Base-by-base conservation (phyloP, 140 eudicot genomes). In the Bidens hawaiensis region DNA sequence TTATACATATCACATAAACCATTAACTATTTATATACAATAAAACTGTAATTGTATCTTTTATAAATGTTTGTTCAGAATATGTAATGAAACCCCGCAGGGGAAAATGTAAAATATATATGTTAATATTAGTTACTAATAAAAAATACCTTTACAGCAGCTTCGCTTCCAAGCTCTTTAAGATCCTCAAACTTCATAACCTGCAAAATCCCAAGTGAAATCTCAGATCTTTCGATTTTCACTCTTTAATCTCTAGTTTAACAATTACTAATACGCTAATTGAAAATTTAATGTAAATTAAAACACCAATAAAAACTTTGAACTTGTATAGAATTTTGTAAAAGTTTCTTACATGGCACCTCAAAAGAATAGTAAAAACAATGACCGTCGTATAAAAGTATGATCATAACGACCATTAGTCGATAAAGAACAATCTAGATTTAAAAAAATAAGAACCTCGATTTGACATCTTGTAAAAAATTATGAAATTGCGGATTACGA, bases 131-230 rank as follows among this genome's bases (percentile, higher is more conserved):
- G 25, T 55, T 23, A 55, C 16, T 55, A 14, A 15, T 30, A 0
- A 4, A 60, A 9, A 26, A 30, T 87, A 93, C 99, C 99, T 93
- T 85, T 5, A 93, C 96, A 65, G 95, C 96, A 62, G 87, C 24
- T 59, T 91, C 98, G 21, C 75, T 80, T 15, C 96, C 95, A 21
- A 68, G 89, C 86, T 91, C 96, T 78, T 91, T 91, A 21, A 91
- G 84, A 81, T 91, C 99, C 41, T 91, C 99, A 76, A 91, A 88
- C 71, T 91, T 91, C 99, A 91, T 91, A 21, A 91, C 99, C 99
- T 91, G 63, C 69, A 74, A 40, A 16, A 51, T 22, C 67, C 58
- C 65, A 76, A 34, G 31, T 19, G 25, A 65, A 15, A 18, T 62
- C 19, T 61, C 49, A 62, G 52, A 38, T 60, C 60, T n/a, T n/a